Base-by-base conservation (phyloP, 164 flowering plant genomes). In the Tetrastigma voinierianum region DNA sequence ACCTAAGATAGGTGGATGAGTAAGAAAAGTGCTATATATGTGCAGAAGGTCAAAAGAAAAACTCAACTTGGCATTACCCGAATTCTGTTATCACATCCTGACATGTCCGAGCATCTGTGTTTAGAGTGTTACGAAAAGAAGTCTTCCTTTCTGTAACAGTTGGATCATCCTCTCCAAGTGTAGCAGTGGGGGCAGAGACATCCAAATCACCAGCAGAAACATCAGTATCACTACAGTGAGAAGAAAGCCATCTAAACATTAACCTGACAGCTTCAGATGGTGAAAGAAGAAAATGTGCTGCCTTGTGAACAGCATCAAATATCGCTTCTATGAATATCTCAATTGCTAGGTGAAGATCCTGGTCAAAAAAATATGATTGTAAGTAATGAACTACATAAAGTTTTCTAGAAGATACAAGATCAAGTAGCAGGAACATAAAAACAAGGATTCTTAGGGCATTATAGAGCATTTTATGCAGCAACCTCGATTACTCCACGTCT, bases 401-500 rank as follows among this genome's bases (percentile, higher is more conserved):
- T 20, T 16, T 46, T 25, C 6, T 44, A 66, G 14, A 10, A 59
- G 13, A 45, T 2, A 15, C 25, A 57, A 51, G 19, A 45, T 13
- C 7, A 43, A 48, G 1, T 48, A 9, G 24, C 63, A 19, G n/a
- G 61, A 65, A 15, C 19, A 67, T 18, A 56, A 66, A 32, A 32
- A 21, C 20, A 12, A 11, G 13, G 51, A 21, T 32, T 40, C 58
- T 24, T 53, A 6, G 46, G 16, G 51, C 44, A 5, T 11, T 23
- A 60, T 40, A 61, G 59, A 32, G 46, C 1, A 15, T 32, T 4
- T 16, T 19, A 6, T 6, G 59, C 15, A 66, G 32, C 72, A 54
- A 96, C 99, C 99, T 96, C 99, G 64, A 93, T 78, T 45, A 96
- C 85, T 61, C 99, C 99, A 72, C 97, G 96, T 69, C 99, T 89